Percentiles rank a stretch among this genome's conserved stretches.
phyloP scores from a whole-genome alignment of 2,329 filamentous ascomycete genomes.

The Neopestalotiopsis clavispora region DNA sequence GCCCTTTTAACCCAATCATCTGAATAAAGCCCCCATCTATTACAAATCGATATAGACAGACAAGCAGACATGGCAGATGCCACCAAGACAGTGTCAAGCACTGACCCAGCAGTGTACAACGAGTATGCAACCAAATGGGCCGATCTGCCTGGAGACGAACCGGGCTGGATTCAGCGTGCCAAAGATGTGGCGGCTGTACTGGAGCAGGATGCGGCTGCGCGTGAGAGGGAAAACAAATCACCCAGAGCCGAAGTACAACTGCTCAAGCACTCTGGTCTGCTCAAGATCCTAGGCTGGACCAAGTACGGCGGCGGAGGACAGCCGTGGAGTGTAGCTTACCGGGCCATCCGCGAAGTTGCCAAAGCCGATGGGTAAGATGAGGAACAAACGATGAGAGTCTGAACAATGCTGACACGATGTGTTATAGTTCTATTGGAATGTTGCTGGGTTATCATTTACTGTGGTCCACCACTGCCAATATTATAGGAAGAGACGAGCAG shows the following conservation, averaged over 20 bases:
- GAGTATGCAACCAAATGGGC: slow-evolving; percentile 10
- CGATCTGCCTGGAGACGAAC: not conserved
- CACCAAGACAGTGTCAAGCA: not conserved
- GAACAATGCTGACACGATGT: not conserved
- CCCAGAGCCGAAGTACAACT: slow-evolving; percentile 45
- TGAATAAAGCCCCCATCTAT: not conserved
- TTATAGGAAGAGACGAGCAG: slow-evolving; percentile 66
- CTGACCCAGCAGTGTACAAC: slow-evolving; percentile 4
- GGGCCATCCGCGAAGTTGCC: slow-evolving; percentile 65
- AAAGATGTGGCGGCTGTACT: slow-evolving; percentile 43
- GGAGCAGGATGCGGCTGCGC: slow-evolving; percentile 36
- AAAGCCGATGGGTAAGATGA: slow-evolving; percentile 55
- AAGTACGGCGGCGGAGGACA: slow-evolving; percentile 47
- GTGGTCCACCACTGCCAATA: slow-evolving; percentile 65
- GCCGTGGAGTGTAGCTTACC: slow-evolving; percentile 54
- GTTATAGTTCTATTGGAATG: slow-evolving; percentile 62
- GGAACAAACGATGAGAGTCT: not conserved
- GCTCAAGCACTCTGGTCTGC: slow-evolving; percentile 45
- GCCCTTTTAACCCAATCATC: not conserved
- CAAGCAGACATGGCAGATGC: not conserved
- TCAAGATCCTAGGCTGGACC: slow-evolving; percentile 43
- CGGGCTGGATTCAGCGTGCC: slow-evolving; percentile 43
- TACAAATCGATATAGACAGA: not conserved
- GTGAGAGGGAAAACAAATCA: slow-evolving; percentile 45
- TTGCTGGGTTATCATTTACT: slow-evolving; percentile 68